Conservation (phyloP, 78 protist genomes). For the Speleostelium caveatum region DNA sequence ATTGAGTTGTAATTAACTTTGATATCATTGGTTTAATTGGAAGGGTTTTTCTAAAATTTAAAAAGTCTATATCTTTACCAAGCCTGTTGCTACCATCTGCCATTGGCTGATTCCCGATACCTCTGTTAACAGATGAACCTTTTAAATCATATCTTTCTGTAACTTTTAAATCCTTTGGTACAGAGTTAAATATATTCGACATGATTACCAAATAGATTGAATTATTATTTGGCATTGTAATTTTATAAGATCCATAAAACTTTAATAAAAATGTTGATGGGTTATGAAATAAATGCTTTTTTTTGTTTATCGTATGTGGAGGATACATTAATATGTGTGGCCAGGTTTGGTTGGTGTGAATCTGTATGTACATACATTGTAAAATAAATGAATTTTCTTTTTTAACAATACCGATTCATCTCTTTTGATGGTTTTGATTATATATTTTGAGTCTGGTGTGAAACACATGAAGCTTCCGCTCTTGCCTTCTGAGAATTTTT, state of each 20-base stretch:
- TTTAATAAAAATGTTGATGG: constrained; percentile 14
- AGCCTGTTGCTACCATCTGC: not conserved
- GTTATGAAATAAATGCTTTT: not conserved
- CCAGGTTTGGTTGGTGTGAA: too few relatives aligned
- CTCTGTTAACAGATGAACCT: constrained; percentile 67
- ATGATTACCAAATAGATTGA: constrained; percentile 38
- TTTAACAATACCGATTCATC: constrained; percentile 35
- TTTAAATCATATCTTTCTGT: constrained; percentile 65
- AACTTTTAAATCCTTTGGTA: constrained; percentile 29
- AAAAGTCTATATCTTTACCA: constrained; percentile 46
- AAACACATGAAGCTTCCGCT: constrained; percentile 82
- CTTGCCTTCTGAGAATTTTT: constrained; percentile 75
- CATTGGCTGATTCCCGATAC: constrained; percentile 10
- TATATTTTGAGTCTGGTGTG: constrained; percentile 74
- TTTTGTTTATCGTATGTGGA: too few relatives aligned
- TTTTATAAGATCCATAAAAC: constrained; percentile 57
- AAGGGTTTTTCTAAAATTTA: not conserved
- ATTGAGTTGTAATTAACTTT: constrained; percentile 10
- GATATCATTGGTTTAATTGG: not conserved
- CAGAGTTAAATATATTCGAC: constrained; percentile 62
- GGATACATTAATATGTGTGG: too few relatives aligned
- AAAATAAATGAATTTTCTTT: constrained; percentile 35
- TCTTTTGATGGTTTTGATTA: constrained; percentile 61
- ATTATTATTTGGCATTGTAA: constrained; percentile 63
- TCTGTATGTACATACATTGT: constrained; percentile 12